phyloP scores from a whole-genome alignment of 164 flowering plant genomes.

The Taxillus chinensis region DNA sequence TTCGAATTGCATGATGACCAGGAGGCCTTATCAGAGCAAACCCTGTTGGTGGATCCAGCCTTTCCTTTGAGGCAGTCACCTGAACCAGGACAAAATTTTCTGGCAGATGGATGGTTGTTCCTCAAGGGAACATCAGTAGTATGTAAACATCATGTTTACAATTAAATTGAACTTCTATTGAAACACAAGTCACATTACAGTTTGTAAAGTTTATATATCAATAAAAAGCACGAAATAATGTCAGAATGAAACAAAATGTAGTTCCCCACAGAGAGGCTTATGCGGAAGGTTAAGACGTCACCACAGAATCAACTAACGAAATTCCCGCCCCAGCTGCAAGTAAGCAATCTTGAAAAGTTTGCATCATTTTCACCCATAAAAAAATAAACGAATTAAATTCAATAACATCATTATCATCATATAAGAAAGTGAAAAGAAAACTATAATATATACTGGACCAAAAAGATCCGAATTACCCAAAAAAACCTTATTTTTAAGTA shows the following conservation, averaged over 20 bases:
- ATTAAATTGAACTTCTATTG: background rate
- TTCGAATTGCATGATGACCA: slow-evolving; percentile 95
- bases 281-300: slow-evolving; percentile 36
- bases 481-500: background rate
- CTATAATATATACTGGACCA: background rate
- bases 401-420: background rate
- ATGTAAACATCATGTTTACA: background rate
- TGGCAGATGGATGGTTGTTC: slow-evolving; percentile 7
- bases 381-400: no score
- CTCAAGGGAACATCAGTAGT: slow-evolving; percentile 1
- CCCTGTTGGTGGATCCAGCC: slow-evolving; percentile 56
- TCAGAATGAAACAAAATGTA: background rate
- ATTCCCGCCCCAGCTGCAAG: slow-evolving; percentile 95
- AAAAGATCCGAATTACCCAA: background rate
- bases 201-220: background rate
- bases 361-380: slow-evolving; percentile 15
- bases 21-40: slow-evolving; percentile 93
- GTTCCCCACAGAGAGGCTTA: slow-evolving; percentile 16
- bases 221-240: background rate
- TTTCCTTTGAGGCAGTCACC: slow-evolving; percentile 62
- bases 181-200: background rate
- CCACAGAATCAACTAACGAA: slow-evolving; percentile 84
- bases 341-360: slow-evolving; percentile 88
- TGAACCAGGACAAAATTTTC: slow-evolving; percentile 23
- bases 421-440: background rate